Evolutionary conservation across 2,329 filamentous ascomycete genomes (phyloP).

Genomic region (Ilyonectria destructans): DNA sequence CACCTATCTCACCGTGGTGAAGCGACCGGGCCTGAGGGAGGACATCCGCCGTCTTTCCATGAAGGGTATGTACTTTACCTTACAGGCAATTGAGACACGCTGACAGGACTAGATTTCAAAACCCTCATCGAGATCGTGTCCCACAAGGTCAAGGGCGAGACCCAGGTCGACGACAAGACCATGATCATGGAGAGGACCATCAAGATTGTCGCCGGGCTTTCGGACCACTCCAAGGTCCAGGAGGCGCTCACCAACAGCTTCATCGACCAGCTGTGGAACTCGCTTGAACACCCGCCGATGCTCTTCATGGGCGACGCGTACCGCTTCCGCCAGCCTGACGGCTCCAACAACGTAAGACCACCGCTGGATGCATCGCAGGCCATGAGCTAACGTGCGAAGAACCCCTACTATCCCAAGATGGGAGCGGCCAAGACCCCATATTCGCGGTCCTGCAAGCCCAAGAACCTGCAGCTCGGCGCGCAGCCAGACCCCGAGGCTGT

Average conservation of each 20-base stretch:
- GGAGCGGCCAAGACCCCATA: constrained; percentile 80
- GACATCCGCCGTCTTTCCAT: constrained; percentile 44
- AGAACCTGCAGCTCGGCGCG: constrained; percentile 73
- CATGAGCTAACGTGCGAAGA: constrained; percentile 57
- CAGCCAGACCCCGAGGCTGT: constrained; percentile 77
- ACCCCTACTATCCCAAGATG: constrained; percentile 75
- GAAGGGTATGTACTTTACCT: constrained; percentile 34
- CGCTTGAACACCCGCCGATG: constrained; percentile 80
- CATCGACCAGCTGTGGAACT: constrained; percentile 79
- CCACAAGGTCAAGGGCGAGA: constrained; percentile 74
- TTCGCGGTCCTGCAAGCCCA: constrained; percentile 75
- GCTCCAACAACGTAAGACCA: constrained; percentile 73
- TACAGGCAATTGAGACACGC: background rate
- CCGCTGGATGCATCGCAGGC: background rate
- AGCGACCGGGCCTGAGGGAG: constrained; percentile 57
- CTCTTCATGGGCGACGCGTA: constrained; percentile 76
- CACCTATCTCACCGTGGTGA: constrained; percentile 67
- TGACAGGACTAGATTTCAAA: constrained; percentile 68
- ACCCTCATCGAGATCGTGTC: constrained; percentile 75
- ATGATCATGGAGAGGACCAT: constrained; percentile 85
- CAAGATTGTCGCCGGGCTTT: constrained; percentile 77
- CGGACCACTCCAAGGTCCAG: constrained; percentile 73
- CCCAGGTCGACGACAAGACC: constrained; percentile 81
- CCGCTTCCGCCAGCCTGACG: constrained; percentile 79
- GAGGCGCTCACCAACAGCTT: constrained; percentile 78